A percentile compares a stretch with the other conserved stretches of the same genome.
phyloP scores from a whole-genome alignment of 129 eudicot species.

The Sambucus nigra region DNA sequence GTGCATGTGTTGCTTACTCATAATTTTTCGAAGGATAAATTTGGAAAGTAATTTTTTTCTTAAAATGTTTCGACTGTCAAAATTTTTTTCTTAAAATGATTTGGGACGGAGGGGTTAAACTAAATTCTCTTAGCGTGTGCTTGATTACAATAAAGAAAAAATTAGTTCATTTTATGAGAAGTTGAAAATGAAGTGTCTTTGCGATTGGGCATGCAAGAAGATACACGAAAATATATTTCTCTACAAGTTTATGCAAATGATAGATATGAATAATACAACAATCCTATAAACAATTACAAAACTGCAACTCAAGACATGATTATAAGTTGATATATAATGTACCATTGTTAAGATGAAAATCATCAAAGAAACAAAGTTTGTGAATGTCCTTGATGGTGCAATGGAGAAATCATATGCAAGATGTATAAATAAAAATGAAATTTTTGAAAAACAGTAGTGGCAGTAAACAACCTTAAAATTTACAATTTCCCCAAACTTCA shows the following conservation, averaged over 20 bases:
- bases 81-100: too few species aligned
- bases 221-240: too few species aligned
- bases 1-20: too few species aligned
- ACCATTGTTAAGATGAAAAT: neutral
- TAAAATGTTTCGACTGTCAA: too few species aligned
- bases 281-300: neutral
- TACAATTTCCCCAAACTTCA: conserved; percentile 86
- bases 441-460: neutral
- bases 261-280: neutral
- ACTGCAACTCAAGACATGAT: neutral
- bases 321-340: neutral
- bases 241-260: too few species aligned
- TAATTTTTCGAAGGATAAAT: too few species aligned
- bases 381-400: neutral
- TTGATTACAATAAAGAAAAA: too few species aligned
- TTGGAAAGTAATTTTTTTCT: too few species aligned
- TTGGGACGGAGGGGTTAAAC: too few species aligned
- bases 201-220: too few species aligned
- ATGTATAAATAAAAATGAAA: neutral
- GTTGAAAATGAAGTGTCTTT: too few species aligned
- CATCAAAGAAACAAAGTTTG: neutral
- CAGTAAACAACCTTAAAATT: conserved; percentile 66
- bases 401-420: neutral
- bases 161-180: neutral
- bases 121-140: too few species aligned